A percentile compares a stretch with the other conserved stretches of the same genome.
These are phyloP conservation scores for Cyberlindnera meyerae DNA, from an alignment of 805 yeast species.

Conservation along the genomic window DNA sequence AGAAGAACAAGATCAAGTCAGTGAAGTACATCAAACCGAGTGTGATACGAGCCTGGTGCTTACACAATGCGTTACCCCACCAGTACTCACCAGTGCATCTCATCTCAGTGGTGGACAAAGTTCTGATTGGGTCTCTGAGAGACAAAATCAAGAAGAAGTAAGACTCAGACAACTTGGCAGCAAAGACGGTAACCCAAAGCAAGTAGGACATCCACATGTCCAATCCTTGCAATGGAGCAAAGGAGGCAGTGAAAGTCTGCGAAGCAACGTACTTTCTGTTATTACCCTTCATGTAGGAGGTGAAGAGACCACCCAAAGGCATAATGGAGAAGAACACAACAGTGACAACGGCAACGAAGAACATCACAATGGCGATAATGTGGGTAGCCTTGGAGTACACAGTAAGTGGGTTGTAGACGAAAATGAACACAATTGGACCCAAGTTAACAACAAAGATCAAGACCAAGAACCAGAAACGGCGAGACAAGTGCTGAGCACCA, in stretches of 20 bases:
- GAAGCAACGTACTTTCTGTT: conserved; percentile 55
- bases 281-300: conserved; percentile 22
- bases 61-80: conserved; percentile 50
- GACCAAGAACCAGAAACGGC: conserved; percentile 41
- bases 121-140: conserved; percentile 68
- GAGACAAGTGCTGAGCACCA: conserved; percentile 57
- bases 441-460: conserved; percentile 41
- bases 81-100: conserved; percentile 62
- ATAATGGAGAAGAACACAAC: conserved; percentile 51
- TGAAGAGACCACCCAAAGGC: conserved; percentile 55
- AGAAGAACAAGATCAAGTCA: conserved; percentile 65
- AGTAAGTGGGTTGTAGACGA: conserved; percentile 35
- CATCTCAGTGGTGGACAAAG: conserved; percentile 52
- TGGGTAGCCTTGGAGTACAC: conserved; percentile 64
- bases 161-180: conserved; percentile 68
- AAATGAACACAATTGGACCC: conserved; percentile 49
- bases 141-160: conserved; percentile 75
- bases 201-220: conserved; percentile 63
- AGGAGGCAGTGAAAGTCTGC: conserved; percentile 54
- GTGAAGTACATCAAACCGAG: conserved; percentile 50
- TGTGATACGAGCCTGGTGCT: conserved; percentile 52
- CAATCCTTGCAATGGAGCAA: conserved; percentile 48
- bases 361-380: conserved; percentile 75
- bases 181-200: conserved; percentile 62
- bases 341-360: conserved; percentile 51